These are phyloP conservation scores for Acorus gramineus DNA, from an alignment of 106 monocot species.

Conservation along the genomic window DNA sequence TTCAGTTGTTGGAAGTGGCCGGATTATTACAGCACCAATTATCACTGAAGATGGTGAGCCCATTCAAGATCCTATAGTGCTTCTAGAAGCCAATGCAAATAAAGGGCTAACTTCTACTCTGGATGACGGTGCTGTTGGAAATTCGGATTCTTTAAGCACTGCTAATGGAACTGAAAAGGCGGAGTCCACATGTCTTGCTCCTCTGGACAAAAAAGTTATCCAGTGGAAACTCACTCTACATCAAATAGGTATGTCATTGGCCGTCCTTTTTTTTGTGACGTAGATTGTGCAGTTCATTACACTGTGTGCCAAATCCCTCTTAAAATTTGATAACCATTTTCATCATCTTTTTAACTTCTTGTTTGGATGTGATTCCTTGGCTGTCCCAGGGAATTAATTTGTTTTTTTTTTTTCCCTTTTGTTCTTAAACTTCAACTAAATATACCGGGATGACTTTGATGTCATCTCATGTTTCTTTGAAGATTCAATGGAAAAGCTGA, in stretches of 20 bases:
- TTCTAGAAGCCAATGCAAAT: constrained; percentile 40
- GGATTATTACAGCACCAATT: constrained; percentile 80
- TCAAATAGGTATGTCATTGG: constrained; percentile 70
- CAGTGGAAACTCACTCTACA: constrained; percentile 95
- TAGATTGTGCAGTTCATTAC: too few relatives aligned
- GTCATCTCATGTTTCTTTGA: too few relatives aligned
- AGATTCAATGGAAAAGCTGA: too few relatives aligned
- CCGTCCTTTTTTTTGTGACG: not conserved
- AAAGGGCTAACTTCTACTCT: not conserved
- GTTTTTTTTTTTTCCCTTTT: too few relatives aligned
- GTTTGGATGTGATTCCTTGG: not conserved
- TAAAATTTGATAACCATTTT: too few relatives aligned
- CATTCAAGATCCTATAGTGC: constrained; percentile 70
- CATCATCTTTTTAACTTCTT: not conserved
- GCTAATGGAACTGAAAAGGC: not conserved
- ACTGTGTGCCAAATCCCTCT: too few relatives aligned
- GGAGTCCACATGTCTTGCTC: not conserved
- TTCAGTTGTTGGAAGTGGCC: constrained; percentile 85
- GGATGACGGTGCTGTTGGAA: not conserved
- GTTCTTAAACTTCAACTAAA: too few relatives aligned
- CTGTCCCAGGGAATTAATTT: too few relatives aligned
- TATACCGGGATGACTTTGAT: too few relatives aligned
- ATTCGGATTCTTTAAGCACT: not conserved
- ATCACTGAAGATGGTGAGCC: constrained; percentile 79
- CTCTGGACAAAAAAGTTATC: constrained; percentile 57